Evolutionary conservation across 345 rosid species (phyloP).

Genomic region (Murraya paniculata): DNA sequence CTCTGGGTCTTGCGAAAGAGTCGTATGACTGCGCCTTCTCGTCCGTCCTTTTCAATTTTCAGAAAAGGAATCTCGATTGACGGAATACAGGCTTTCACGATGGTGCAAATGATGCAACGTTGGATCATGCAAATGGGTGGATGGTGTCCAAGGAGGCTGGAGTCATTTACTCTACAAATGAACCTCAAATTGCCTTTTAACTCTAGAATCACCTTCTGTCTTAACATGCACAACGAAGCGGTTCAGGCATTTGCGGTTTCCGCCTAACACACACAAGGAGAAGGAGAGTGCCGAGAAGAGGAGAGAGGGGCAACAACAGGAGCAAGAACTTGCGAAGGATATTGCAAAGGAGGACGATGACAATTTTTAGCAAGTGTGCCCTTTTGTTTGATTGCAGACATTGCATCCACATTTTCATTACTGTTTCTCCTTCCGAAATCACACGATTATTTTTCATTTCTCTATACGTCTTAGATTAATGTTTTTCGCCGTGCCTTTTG

Average conservation of each 20-base stretch:
- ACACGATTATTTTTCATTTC: not conserved
- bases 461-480: not conserved
- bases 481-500: not conserved
- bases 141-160: slow-evolving; percentile 87
- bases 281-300: slow-evolving; percentile 83
- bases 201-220: slow-evolving; percentile 83
- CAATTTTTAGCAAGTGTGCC: slow-evolving; percentile 39
- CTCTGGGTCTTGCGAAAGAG: no score
- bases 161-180: slow-evolving; percentile 83
- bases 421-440: not conserved
- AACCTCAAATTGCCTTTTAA: slow-evolving; percentile 88
- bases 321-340: slow-evolving; percentile 84
- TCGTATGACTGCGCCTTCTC: no score
- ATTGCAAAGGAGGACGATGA: slow-evolving; percentile 94
- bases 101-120: slow-evolving; percentile 81
- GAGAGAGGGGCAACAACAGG: slow-evolving; percentile 82
- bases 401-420: not conserved
- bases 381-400: not conserved
- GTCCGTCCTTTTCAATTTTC: no score
- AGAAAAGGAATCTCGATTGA: no score
- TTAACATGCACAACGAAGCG: slow-evolving; percentile 91
- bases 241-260: slow-evolving; percentile 65
- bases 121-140: slow-evolving; percentile 67
- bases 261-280: slow-evolving; percentile 74
- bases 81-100: slow-evolving; percentile 40